Evolutionary conservation across 352 stramenopile genomes (phyloP).

Genomic region (Pilasporangium apinafurcum): DNA sequence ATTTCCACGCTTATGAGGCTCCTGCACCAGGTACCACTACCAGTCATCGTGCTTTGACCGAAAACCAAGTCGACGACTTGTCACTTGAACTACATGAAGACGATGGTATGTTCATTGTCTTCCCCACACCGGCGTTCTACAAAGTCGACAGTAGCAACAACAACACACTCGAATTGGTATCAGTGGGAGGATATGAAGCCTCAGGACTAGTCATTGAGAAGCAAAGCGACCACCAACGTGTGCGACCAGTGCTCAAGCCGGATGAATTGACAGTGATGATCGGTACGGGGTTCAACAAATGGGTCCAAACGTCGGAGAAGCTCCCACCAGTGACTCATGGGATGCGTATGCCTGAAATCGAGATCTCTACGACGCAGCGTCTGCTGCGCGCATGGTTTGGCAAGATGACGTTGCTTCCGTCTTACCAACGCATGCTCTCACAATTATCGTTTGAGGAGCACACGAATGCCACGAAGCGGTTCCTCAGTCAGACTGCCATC

Average conservation of each 20-base stretch:
- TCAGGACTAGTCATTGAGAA: conserved; percentile 51
- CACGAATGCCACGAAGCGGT: conserved; percentile 22
- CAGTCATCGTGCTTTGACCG: neutral
- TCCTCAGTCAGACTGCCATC: conserved; percentile 17
- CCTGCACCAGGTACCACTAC: conserved; percentile 8
- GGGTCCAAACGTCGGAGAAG: conserved; percentile 33
- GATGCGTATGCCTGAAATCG: conserved; percentile 42
- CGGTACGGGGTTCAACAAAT: conserved; percentile 46
- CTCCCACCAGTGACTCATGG: conserved; percentile 50
- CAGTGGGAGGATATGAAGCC: conserved; percentile 16
- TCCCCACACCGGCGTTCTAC: conserved; percentile 45
- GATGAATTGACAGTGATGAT: conserved; percentile 57
- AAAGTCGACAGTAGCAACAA: conserved; percentile 25
- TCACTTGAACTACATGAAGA: conserved; percentile 53
- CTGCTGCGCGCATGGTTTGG: conserved; percentile 46
- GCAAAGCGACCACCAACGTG: conserved; percentile 24
- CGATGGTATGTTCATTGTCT: conserved; percentile 52
- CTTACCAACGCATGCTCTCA: conserved; percentile 42
- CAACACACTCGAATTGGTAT: conserved; percentile 13
- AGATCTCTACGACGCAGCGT: conserved; percentile 13
- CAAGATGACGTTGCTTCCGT: conserved; percentile 57
- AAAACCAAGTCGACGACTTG: conserved; percentile 17
- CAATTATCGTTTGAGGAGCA: conserved; percentile 42
- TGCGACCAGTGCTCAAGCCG: conserved; percentile 40
- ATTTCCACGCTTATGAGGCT: conserved; percentile 55